Evolutionary conservation across 768 basidiomycete species (phyloP).

Genomic region (Amanita pseudoporphyria): DNA sequence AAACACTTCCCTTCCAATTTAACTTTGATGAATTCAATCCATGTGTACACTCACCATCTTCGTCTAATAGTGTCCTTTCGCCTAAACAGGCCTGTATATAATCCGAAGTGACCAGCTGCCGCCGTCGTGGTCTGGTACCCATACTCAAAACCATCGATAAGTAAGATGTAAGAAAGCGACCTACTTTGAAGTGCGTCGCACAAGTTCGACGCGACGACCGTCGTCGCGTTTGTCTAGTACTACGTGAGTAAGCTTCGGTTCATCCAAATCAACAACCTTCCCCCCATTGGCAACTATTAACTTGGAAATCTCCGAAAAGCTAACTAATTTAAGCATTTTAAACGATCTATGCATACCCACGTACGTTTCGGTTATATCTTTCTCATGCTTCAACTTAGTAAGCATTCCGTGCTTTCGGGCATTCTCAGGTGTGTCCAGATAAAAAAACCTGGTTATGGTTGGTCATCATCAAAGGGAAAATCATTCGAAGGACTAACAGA

Average conservation of each 20-base stretch:
- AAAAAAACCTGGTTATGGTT: slow-evolving; percentile 55
- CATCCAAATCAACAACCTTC: slow-evolving; percentile 51
- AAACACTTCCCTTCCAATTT: slow-evolving; percentile 15
- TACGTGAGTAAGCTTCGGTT: slow-evolving; percentile 81
- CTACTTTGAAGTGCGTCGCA: slow-evolving; percentile 63
- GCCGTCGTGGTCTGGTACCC: slow-evolving; percentile 61
- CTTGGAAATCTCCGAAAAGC: slow-evolving; percentile 43
- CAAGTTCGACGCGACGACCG: slow-evolving; percentile 60
- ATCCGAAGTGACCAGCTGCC: slow-evolving; percentile 68
- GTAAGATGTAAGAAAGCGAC: slow-evolving; percentile 14
- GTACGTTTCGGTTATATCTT: slow-evolving; percentile 45
- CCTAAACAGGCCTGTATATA: slow-evolving; percentile 74
- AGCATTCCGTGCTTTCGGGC: slow-evolving; percentile 56
- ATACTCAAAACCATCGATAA: slow-evolving; percentile 10
- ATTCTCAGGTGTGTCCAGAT: slow-evolving; percentile 76
- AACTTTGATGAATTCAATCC: not conserved
- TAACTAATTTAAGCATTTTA: slow-evolving; percentile 17
- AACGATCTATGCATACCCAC: not conserved
- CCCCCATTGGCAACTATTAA: slow-evolving; percentile 67
- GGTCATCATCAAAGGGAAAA: slow-evolving; percentile 1
- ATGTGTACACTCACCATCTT: slow-evolving; percentile 52
- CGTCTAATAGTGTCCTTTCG: slow-evolving; percentile 76
- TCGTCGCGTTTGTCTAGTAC: slow-evolving; percentile 77
- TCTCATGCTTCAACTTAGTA: slow-evolving; percentile 43
- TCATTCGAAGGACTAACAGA: slow-evolving; percentile 39